A percentile compares a stretch with the other conserved stretches of the same genome.
Conservation (phyloP, 73 alveolate genomes). For the Symbiodinium natans region DNA sequence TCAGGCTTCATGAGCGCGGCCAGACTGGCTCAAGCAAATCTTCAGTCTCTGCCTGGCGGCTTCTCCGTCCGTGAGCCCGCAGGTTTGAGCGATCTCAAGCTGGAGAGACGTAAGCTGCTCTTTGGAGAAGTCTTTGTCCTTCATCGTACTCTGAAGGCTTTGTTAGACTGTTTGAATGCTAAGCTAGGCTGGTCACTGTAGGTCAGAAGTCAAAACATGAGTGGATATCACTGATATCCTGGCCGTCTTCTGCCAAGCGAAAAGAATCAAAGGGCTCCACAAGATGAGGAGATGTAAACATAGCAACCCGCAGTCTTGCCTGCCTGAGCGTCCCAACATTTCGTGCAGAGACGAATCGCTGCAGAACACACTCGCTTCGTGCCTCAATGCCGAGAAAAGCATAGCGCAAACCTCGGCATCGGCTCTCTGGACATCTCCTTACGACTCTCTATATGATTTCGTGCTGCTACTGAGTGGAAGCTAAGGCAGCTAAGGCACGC, state of each 20-base stretch:
- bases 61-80: neutral
- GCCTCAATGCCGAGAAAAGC: neutral
- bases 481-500: slow-evolving; percentile 34
- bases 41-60: neutral
- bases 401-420: neutral
- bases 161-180: too few relatives aligned
- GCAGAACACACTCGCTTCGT: neutral
- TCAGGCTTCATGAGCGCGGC: too few relatives aligned
- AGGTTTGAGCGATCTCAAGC: neutral
- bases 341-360: neutral
- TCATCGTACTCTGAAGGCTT: too few relatives aligned
- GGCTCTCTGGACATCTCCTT: too few relatives aligned
- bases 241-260: neutral
- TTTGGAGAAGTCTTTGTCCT: neutral
- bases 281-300: neutral
- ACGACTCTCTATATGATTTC: too few relatives aligned
- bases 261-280: neutral
- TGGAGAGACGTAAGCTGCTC: neutral
- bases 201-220: too few relatives aligned
- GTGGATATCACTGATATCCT: neutral
- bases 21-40: too few relatives aligned
- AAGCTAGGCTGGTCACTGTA: too few relatives aligned
- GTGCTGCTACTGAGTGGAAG: too few relatives aligned
- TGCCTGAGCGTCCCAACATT: neutral
- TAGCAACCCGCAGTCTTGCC: neutral